A percentile compares a stretch with the other conserved stretches of the same genome.
phyloP scores from a whole-genome alignment of 257 asterid species.

The Primulina huaijiensis region DNA sequence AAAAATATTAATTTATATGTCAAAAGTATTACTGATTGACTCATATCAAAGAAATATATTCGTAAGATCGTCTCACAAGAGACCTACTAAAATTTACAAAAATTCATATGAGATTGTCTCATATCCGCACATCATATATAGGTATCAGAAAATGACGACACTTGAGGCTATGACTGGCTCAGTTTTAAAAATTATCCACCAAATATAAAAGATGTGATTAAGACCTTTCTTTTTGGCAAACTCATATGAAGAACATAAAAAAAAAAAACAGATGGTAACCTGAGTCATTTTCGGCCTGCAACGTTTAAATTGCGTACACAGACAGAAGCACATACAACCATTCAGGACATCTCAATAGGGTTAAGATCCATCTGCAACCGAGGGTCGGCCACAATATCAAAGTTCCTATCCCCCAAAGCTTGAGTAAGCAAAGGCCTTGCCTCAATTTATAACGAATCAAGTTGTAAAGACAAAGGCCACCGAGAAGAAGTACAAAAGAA shows the following conservation, averaged over 20 bases:
- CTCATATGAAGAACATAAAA: not conserved
- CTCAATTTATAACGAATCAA: slow-evolving; percentile 32
- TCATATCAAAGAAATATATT: too few species aligned
- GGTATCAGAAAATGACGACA: not conserved
- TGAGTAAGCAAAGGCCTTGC: slow-evolving; percentile 88
- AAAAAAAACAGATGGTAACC: slow-evolving; percentile 36
- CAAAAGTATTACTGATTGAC: too few species aligned
- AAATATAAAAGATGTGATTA: slow-evolving; percentile 23
- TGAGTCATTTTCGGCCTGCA: slow-evolving; percentile 72
- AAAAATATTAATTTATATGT: too few species aligned
- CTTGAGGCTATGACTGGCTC: slow-evolving; percentile 24
- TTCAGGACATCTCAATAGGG: slow-evolving; percentile 57
- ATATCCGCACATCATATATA: not conserved
- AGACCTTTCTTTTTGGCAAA: not conserved
- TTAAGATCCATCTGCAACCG: slow-evolving; percentile 63
- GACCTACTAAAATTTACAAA: too few species aligned
- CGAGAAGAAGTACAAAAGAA: not conserved
- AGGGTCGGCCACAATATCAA: slow-evolving; percentile 64
- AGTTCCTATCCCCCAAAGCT: slow-evolving; percentile 57
- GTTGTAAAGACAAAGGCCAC: not conserved
- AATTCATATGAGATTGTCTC: too few species aligned
- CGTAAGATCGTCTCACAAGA: not conserved
- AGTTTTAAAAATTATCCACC: slow-evolving; percentile 76
- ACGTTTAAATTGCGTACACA: slow-evolving; percentile 81
- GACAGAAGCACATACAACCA: slow-evolving; percentile 85